Base-by-base conservation (phyloP, 2,329 filamentous ascomycete genomes). In the Ploettnerulaceae sp. region DNA sequence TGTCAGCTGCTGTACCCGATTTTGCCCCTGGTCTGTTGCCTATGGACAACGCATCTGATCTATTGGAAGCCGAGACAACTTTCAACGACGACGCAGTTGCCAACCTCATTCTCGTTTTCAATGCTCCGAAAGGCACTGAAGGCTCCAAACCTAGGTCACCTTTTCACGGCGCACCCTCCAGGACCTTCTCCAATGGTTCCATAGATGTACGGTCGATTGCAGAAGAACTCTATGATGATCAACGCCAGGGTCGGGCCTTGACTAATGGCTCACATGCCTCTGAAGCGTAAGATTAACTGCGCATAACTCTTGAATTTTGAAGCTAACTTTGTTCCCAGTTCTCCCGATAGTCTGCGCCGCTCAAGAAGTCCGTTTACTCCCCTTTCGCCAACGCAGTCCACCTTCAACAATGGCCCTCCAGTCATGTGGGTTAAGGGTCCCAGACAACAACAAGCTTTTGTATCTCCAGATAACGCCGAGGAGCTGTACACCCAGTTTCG, bases 1-100 rank as follows among this genome's bases (percentile, higher is more conserved):
- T 84, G 20, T 83, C 79, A 24, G 79, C 79, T n/a, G 67, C 74
- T 15, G 81, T 82, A 2, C 77, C 79, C 0, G 79, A 82, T 51
- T 84, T 83, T 55, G 46, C 64, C 7, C 63, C 63, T 32, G 54
- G 56, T 28, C 18, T 55, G 20, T 18, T 31, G 5, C 20, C 51
- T 11, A 32, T 48, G 17, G 18, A 45, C 28, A 57, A 60, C 49
- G 49, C 38, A 14, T 33, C 38, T 33, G 57, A 62, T 43, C 55
- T 57, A 29, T 50, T 63, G 7, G 60, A 62, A 20, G 55, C 64
- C 45, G 56, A 65, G 45, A 63, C 56, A 61, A 69, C 66, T 15
- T 79, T 79, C 62, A 70, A 69, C 29, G 71, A 79, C 57, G 68
- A 72, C 48, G 72, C 77, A 58, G 68, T 76, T 51, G 68, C 71